Base-by-base conservation (phyloP, 192 early-diverging fungal genomes). In the Entrophospora sp. region DNA sequence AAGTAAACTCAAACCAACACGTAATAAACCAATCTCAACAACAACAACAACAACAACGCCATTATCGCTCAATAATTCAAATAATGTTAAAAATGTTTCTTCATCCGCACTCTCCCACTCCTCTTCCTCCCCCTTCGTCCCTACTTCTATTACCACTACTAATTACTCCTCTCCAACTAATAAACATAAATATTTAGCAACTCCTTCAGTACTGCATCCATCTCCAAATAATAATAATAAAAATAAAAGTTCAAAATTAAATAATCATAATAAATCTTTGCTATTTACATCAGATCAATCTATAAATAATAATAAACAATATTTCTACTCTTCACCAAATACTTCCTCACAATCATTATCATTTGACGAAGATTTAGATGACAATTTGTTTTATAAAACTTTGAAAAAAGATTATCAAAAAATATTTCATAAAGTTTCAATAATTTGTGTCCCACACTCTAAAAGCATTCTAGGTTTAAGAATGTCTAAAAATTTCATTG, bases 391-490 rank as follows among this genome's bases (percentile, higher is more conserved):
- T 20, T 52, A 52, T 52, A 52, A 10, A 25, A 52, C n/a, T n/a
- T n/a, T n/a, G n/a, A n/a, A n/a, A n/a, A n/a, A n/a, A n/a, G n/a
- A n/a, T n/a, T n/a, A n/a, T 52, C 6, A 10, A 1, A 52, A 52
- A 27, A 25, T 52, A 25, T 77, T 81, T 43, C 71, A 70, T 40
- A 72, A 69, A 8, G 71, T 75, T 14, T 45, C 66, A 31, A 71
- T 81, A 28, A 72, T 81, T 16, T 78, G 77, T 61, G 72, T 81
- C 25, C 79, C 79, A 8, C 72, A 72, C 28, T 78, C 77, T 45
- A 61, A 71, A 20, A 74, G 64, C 27, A 63, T 81, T 7, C 66
- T 72, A 45, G 76, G 76, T 7, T 38, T 81, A 32, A 44, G 67
- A 5, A 66, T 81, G 25, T 72, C 74, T 44, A 75, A 73, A 64